phyloP scores from a whole-genome alignment of 2,329 filamentous ascomycete species.

The Hymenoscyphus fructigenus region DNA sequence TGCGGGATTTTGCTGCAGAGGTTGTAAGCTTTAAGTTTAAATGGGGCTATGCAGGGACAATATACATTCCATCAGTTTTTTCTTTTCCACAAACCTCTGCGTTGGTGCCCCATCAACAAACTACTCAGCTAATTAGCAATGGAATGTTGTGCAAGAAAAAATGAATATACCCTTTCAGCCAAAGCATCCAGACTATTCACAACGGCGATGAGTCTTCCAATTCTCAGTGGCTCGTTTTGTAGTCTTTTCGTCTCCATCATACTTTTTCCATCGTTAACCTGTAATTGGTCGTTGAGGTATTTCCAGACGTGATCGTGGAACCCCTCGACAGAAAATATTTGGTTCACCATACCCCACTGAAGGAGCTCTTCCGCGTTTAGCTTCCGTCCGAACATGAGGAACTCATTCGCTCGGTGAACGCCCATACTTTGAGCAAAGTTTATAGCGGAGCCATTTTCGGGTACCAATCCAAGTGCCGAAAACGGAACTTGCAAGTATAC shows the following conservation, averaged over 20 bases:
- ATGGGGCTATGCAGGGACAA: background rate
- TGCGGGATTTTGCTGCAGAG: conserved; percentile 26
- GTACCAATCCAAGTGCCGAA: conserved; percentile 47
- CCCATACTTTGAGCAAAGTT: conserved; percentile 48
- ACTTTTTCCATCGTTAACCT: conserved; percentile 48
- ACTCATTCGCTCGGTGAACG: conserved; percentile 50
- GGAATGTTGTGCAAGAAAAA: background rate
- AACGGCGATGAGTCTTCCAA: conserved; percentile 46
- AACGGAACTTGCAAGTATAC: conserved; percentile 51
- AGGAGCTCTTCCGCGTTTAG: conserved; percentile 44
- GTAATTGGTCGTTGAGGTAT: conserved; percentile 45
- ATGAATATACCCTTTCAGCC: conserved; percentile 39
- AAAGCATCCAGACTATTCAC: conserved; percentile 48
- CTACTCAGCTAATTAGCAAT: background rate
- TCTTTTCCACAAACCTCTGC: conserved; percentile 46
- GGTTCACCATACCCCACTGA: conserved; percentile 46
- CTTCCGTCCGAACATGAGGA: conserved; percentile 51
- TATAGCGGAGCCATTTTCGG: conserved; percentile 48
- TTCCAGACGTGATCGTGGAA: conserved; percentile 43
- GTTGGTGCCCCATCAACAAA: conserved; percentile 48
- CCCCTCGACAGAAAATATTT: conserved; percentile 42
- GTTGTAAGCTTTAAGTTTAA: background rate
- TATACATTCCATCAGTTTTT: conserved; percentile 33
- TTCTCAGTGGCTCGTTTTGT: conserved; percentile 46
- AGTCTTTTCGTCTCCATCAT: conserved; percentile 53